Evolutionary conservation across 2,329 filamentous ascomycete genomes (phyloP).

Genomic region (Fusarium sp.): DNA sequence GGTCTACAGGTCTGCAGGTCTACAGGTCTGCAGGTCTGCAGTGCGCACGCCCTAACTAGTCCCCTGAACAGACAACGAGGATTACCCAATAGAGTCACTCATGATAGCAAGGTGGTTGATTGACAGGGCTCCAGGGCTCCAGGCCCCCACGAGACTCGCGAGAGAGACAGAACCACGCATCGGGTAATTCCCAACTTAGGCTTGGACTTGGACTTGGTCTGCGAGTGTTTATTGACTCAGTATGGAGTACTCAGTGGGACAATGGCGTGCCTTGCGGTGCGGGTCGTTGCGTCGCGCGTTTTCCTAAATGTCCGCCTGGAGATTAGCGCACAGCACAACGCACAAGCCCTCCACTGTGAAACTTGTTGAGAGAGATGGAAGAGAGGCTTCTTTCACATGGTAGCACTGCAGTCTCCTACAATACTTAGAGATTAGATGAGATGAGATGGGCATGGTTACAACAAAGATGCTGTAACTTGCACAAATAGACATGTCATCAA

Average conservation of each 20-base stretch:
- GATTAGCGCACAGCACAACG: background rate
- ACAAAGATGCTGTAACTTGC: background rate
- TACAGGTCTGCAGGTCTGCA: no score
- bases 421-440: slow-evolving; percentile 4
- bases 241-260: background rate
- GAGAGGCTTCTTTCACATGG: slow-evolving; percentile 20
- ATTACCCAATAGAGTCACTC: slow-evolving; percentile 47
- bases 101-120: slow-evolving; percentile 48
- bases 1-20: no score
- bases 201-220: slow-evolving; percentile 10
- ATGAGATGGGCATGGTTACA: background rate
- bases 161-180: slow-evolving; percentile 31
- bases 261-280: slow-evolving; percentile 36
- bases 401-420: background rate
- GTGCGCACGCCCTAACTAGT: slow-evolving; percentile 5
- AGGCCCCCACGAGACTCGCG: slow-evolving; percentile 43
- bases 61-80: slow-evolving; percentile 9
- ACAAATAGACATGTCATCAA: slow-evolving; percentile 11
- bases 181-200: slow-evolving; percentile 43
- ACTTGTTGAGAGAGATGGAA: slow-evolving; percentile 29
- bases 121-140: slow-evolving; percentile 46
- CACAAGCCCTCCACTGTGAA: slow-evolving; percentile 12
- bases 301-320: slow-evolving; percentile 25
- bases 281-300: slow-evolving; percentile 39
- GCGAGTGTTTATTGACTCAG: no score